Conservation (phyloP, 1,284 basidiomycete species). For the Agaricales sp. region DNA sequence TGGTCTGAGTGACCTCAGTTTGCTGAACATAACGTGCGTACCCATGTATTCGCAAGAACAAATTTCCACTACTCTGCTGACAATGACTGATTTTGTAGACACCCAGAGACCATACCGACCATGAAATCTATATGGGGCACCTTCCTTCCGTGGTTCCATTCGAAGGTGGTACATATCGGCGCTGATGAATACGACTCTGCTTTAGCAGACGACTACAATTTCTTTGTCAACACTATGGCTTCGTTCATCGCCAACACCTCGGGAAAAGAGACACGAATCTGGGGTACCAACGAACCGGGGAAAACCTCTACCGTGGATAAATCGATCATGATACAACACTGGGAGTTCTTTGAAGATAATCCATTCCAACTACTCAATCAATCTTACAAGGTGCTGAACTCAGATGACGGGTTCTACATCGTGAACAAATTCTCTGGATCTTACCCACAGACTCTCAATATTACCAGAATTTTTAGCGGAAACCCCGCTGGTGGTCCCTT, state of each 20-base stretch:
- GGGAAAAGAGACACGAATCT: not conserved
- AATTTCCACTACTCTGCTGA: not conserved
- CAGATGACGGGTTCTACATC: conserved; percentile 23
- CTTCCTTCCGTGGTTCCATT: not conserved
- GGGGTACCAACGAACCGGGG: not conserved
- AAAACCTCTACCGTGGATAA: conserved; percentile 9
- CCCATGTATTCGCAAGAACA: not conserved
- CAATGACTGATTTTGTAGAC: not conserved
- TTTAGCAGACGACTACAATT: not conserved
- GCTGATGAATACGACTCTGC: not conserved
- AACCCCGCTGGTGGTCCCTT: not conserved
- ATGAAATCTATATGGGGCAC: not conserved
- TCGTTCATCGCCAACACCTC: not conserved
- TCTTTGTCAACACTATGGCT: conserved; percentile 1
- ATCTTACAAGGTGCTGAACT: conserved; percentile 15
- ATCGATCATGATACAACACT: conserved; percentile 27
- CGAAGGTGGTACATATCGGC: not conserved
- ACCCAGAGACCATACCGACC: not conserved
- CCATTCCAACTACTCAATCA: conserved; percentile 17
- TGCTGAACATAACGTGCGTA: conserved; percentile 15
- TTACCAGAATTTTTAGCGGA: not conserved
- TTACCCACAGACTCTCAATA: not conserved
- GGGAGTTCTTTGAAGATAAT: conserved; percentile 24
- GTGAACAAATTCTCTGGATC: conserved; percentile 19
- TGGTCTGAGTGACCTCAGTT: conserved; percentile 20